Base-by-base conservation (phyloP, 495 filamentous ascomycete species). In the Hamigera avellanea region DNA sequence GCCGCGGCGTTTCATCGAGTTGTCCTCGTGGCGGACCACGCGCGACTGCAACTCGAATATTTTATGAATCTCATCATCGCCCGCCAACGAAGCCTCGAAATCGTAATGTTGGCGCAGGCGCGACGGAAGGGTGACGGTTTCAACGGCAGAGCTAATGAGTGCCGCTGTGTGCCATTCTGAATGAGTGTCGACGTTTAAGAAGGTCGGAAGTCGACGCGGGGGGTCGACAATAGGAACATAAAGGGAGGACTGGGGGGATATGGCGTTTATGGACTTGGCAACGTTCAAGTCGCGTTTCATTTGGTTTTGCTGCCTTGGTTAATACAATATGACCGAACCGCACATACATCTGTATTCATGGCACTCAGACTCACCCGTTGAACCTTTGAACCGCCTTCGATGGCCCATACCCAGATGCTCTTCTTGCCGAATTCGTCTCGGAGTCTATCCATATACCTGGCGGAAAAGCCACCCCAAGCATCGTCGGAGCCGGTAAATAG, bases 381-480 rank as follows among this genome's bases (percentile, higher is more conserved):
- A 19, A 72, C 61, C 36, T 59, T 74, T 41, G 56, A 59, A n/a
- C 67, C 67, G 34, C 75, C 73, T 53, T 91, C 80, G 31, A 85
- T 54, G 6, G 81, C 89, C 80, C 88, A 95, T 14, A 86, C 73
- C 78, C 83, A 91, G 21, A 95, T 70, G 23, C 72, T 70, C 39
- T 73, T 73, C 61, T 95, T 96, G 15, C 85, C 83, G 56, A 84
- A 89, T 52, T 96, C 93, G 51, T 99, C 91, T 48, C 83, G 60
- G 26, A 99, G 48, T 19, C 76, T 65, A 49, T 95, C 86, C 13
- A 93, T 49, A 62, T 93, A 95, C 48, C 66, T 67, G 2, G 78
- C 64, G 8, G 81, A 70, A 56, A 95, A 95, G 0, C 88, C 87
- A 37, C 83, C 86, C 93, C 91, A 99, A 1, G 83, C 88, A 68